Evolutionary conservation across 1,139 yeast genomes (phyloP), one percentile per base, ranked within the genome.

Genomic region (Sugiyamaella pinicola): DNA sequence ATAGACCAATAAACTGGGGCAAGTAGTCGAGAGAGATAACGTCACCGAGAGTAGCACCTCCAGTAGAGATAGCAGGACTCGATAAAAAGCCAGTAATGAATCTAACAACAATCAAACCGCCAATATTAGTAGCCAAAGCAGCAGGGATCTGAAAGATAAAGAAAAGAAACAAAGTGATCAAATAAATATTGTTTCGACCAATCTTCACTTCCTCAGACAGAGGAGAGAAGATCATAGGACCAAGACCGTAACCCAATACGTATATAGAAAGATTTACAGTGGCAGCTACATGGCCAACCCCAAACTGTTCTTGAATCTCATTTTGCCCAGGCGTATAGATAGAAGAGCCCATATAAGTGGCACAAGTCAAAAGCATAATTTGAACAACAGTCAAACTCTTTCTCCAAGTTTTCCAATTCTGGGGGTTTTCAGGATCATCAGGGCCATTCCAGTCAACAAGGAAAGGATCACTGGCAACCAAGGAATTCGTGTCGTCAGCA

Each of bases 21-120:
- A 58, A 49, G 8, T 55, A 45, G 15, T 53, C 53, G 0, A 60
- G 64, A 35, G 57, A 26, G 18, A 61, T 54, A 33, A 69, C 55
- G 69, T 90, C 97, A 55, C 85, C 78, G 57, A 89, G 79, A 2
- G 96, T 82, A 55, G 96, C 97, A 54, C 91, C 95, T 7, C 93
- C 96, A 60, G 87, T 82, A 2, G 95, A 84, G 64, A 90, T 75
- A 0, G 95, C 90, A 4, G 96, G 96, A 3, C 93, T 82, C 0
- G 95, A 87, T 54, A 86, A 77, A 29, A 85, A 74, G 1, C 96
- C 96, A 39, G 88, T 79, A 61, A 89, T 80, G 66, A 88, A 86
- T 61, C 96, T 75, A 52, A 87, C 72, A 2, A 87, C 84, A 50
- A 87, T 73, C 28, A 71, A 59, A 2, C 65, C 63, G 3, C 66